Percentiles rank a stretch among this genome's conserved stretches.
Conservation (phyloP, 352 stramenopile species). For the Paralagenidium karlingii region DNA sequence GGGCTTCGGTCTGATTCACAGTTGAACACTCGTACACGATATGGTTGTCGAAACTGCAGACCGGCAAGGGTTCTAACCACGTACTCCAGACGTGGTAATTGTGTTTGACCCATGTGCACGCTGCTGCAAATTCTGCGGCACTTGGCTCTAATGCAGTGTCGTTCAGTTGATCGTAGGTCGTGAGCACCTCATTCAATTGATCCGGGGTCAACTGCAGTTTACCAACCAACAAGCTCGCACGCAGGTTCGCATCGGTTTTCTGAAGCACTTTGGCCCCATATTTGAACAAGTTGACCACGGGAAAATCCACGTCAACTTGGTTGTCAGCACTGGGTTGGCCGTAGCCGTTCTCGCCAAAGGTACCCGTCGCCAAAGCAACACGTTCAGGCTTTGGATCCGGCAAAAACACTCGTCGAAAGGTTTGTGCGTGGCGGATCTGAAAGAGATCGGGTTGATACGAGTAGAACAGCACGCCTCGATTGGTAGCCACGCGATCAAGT, state of each 20-base stretch:
- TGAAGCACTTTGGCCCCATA: slow-evolving; percentile 8
- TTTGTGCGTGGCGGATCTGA: slow-evolving; percentile 14
- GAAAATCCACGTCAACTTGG: slow-evolving; percentile 26
- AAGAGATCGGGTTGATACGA: slow-evolving; percentile 40
- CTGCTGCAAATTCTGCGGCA: slow-evolving; percentile 17
- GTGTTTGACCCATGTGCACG: slow-evolving; percentile 17
- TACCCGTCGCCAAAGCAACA: slow-evolving; percentile 15
- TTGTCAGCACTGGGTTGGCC: slow-evolving; percentile 27
- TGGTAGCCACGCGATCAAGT: slow-evolving; percentile 10
- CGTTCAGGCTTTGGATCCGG: slow-evolving; percentile 15
- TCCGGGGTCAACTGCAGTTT: slow-evolving; percentile 17
- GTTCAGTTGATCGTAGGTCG: not conserved
- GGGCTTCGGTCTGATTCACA: too few species aligned
- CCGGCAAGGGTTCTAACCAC: slow-evolving; percentile 11
- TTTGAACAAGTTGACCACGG: slow-evolving; percentile 17
- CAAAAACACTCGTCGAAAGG: slow-evolving; percentile 29
- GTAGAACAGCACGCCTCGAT: slow-evolving; percentile 27
- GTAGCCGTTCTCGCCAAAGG: slow-evolving; percentile 36
- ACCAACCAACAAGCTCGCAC: not conserved
- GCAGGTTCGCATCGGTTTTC: not conserved
- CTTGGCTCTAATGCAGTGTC: too few species aligned
- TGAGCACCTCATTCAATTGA: slow-evolving; percentile 23
- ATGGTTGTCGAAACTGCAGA: slow-evolving; percentile 13
- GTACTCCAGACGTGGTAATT: slow-evolving; percentile 17
- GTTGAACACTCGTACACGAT: too few species aligned